Evolutionary conservation across 768 basidiomycete species (phyloP).

Genomic region (Suillus decipiens): DNA sequence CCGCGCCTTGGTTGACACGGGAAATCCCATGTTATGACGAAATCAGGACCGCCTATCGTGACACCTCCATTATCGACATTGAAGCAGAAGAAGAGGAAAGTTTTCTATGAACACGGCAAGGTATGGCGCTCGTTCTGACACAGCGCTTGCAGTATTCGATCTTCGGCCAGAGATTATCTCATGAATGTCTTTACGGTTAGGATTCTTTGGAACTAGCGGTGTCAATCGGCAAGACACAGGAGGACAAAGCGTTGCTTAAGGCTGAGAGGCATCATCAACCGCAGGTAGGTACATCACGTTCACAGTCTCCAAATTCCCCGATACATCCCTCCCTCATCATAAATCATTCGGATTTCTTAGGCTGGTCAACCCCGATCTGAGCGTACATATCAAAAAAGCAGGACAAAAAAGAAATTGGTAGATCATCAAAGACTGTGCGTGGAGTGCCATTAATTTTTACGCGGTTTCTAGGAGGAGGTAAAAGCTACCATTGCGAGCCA

Average conservation of each 20-base stretch:
- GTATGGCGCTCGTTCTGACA: conserved; percentile 23
- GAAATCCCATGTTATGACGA: conserved; percentile 23
- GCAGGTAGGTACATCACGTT: conserved; percentile 35
- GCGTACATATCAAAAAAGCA: conserved; percentile 28
- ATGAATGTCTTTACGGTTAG: conserved; percentile 31
- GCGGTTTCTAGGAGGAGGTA: conserved; percentile 40
- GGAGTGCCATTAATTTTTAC: conserved; percentile 16
- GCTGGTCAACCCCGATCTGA: conserved; percentile 29
- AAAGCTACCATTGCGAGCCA: conserved; percentile 41
- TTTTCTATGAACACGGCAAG: conserved; percentile 35
- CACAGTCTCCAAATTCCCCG: conserved; percentile 14
- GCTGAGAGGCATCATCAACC: conserved; percentile 40
- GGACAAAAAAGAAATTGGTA: conserved; percentile 42
- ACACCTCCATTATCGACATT: conserved; percentile 24
- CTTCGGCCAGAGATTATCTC: conserved; percentile 24
- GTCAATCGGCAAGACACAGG: conserved; percentile 46
- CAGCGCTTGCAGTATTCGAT: conserved; percentile 5
- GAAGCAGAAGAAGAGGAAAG: conserved; percentile 30
- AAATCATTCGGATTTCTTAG: conserved; percentile 19
- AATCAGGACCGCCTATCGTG: conserved; percentile 24
- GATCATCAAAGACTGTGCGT: conserved; percentile 21
- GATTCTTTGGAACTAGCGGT: conserved; percentile 49
- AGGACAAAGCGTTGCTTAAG: conserved; percentile 44
- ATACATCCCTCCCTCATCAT: conserved; percentile 25
- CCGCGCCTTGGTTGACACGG: conserved; percentile 12